Percentiles rank a stretch among this genome's conserved stretches.
phyloP scores from a whole-genome alignment of 805 yeast species.

The Monosporozyma yasuniensis region DNA sequence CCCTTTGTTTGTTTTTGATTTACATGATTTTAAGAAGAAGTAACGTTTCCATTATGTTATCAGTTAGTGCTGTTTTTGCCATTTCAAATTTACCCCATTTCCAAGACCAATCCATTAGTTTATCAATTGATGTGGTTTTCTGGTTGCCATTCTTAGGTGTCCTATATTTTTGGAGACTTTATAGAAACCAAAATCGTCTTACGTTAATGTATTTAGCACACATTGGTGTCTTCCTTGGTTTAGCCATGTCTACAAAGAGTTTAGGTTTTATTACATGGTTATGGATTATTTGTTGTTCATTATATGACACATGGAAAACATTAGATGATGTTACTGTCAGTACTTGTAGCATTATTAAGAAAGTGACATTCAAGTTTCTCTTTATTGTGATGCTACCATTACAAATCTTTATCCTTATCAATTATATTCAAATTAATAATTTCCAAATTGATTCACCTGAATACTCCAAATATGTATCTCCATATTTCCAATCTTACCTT shows the following conservation, averaged over 20 bases:
- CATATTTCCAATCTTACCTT: conserved; percentile 56
- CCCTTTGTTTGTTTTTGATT: conserved; percentile 1
- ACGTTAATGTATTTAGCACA: conserved; percentile 46
- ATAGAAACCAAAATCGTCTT: conserved; percentile 38
- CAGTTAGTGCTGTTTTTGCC: conserved; percentile 28
- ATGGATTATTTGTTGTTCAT: conserved; percentile 49
- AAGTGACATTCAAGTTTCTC: conserved; percentile 33
- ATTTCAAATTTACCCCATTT: conserved; percentile 15
- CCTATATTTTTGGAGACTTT: conserved; percentile 42
- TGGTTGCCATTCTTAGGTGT: conserved; percentile 36
- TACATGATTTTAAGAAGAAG: conserved; percentile 15
- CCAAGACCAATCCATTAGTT: conserved; percentile 7
- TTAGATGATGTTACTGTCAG: conserved; percentile 58
- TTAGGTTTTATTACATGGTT: conserved; percentile 58
- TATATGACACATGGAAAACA: conserved; percentile 51
- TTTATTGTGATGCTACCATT: conserved; percentile 47
- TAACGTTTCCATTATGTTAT: conserved; percentile 34
- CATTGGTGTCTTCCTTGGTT: conserved; percentile 47
- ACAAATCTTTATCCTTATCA: conserved; percentile 46
- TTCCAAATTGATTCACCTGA: conserved; percentile 12
- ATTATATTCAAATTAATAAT: conserved; percentile 39
- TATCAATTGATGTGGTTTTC: conserved; percentile 34
- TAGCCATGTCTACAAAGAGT: conserved; percentile 54
- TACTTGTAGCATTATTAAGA: conserved; percentile 31
- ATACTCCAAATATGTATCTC: conserved; percentile 41